Evolutionary conservation across 495 filamentous ascomycete genomes (phyloP), one percentile per base, ranked within the genome.

Genomic region (Aspergillus carlsbadensis): DNA sequence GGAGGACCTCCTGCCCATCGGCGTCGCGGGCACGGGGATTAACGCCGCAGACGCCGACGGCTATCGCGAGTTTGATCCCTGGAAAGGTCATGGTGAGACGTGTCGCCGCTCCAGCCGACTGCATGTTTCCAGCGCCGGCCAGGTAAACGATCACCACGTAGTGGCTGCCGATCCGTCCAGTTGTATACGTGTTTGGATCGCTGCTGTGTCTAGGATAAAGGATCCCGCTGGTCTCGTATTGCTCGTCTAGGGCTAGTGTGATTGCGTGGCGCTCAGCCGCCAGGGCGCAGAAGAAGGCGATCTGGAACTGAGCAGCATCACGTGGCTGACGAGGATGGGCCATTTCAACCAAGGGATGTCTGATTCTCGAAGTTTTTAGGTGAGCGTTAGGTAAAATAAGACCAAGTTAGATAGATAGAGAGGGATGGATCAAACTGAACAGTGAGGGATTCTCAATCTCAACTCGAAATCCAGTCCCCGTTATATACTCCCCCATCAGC

Each of bases 241-340:
- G 45, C 39, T 66, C 51, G 35, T 70, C 67, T 6, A 68, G 61
- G n/a, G 58, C 20, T 3, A 45, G 45, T 7, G 53, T 31, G 34
- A 70, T 64, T 31, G 68, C 63, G 20, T 63, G 47, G 31, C 51
- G 52, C 49, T 70, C 66, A n/a, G 57, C 18, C 17, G 37, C 22
- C 2, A 66, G 55, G 13, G 64, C 66, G 34, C 68, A 68, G 11
- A 70, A 50, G 7, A 70, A 66, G 6, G 65, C 61, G 20, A 66
- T 63, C 21, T 66, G 53, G 39, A 70, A 68, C 13, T 57, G 59
- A 22, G 20, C 35, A n/a, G n/a, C n/a, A n/a, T n/a, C n/a, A n/a
- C n/a, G n/a, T n/a, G n/a, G n/a, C n/a, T n/a, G n/a, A n/a, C n/a
- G n/a, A n/a, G n/a, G n/a, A n/a, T n/a, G n/a, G n/a, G n/a, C n/a